Evolutionary conservation across 768 basidiomycete genomes (phyloP), one percentile per base, ranked within the genome.

Genomic region (Boletus rufocinnamomeus): DNA sequence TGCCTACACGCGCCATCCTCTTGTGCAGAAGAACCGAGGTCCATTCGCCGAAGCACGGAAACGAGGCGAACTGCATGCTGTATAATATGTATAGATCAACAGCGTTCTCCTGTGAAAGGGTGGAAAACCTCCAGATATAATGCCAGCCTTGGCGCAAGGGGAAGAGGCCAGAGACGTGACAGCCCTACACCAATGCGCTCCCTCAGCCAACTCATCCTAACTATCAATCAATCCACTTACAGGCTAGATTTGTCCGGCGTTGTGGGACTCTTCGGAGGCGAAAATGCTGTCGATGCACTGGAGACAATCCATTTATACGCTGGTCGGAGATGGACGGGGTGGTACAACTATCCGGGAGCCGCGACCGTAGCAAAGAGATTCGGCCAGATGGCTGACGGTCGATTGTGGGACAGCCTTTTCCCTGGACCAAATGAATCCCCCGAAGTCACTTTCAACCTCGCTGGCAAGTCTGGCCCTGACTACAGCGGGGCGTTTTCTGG

Each of bases 401-500:
- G 56, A 11, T 14, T 72, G 14, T 75, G 74, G 72, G 68, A 69
- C 45, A 71, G 58, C 11, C 34, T 76, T n/a, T 75, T 71, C 41
- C 74, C 74, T 11, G 75, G 74, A 21, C 57, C 61, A 40, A 67
- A 71, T 30, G 60, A 67, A 30, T 41, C 68, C 25, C 70, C 75
- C 1, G 54, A 65, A 28, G 9, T 45, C n/a, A 65, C 67, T 14
- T 75, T 75, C 48, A 59, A 57, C 7, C 52, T 74, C 47, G 63
- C 61, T n/a, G 75, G 71, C 17, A 58, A 60, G 46, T 14, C n/a
- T 43, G 74, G 75, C 2, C 90, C 90, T 43, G 89, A 89, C 62
- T 93, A 84, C 71, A 84, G 85, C 60, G 85, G 88, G 1, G 84
- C 89, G 62, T 85, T n/a, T 75, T 93, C 50, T 80, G 88, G 71